Percentiles rank a stretch among this genome's conserved stretches.
Evolutionary conservation across 2,329 filamentous ascomycete genomes (phyloP).

Genomic region (Hymenoscyphus scutula): DNA sequence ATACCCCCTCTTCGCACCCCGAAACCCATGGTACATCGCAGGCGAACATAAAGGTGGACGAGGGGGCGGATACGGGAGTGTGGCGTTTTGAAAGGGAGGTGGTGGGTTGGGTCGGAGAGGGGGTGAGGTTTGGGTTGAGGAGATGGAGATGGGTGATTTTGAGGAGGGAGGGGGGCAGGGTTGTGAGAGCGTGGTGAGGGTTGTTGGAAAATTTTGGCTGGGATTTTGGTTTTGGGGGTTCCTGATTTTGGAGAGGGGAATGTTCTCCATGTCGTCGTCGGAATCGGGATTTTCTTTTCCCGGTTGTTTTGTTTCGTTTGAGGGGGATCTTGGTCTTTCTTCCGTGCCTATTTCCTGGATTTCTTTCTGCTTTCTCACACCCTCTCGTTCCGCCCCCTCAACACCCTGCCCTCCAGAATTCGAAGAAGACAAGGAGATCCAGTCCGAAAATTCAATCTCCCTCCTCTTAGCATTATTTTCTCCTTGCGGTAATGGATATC

Average conservation of each 20-base stretch:
- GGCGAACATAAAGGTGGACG: not conserved
- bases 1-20: conserved; percentile 1
- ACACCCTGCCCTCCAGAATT: not conserved
- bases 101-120: not conserved
- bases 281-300: not conserved
- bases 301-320: no score
- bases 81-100: not conserved
- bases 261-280: conserved; percentile 7
- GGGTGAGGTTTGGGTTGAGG: not conserved
- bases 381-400: not conserved
- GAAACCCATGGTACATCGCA: not conserved
- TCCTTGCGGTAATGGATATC: not conserved
- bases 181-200: no score
- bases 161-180: not conserved
- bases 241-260: not conserved
- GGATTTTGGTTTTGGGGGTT: not conserved
- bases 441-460: not conserved
- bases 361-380: not conserved
- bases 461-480: not conserved
- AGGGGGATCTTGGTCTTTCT: no score
- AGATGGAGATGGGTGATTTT: not conserved
- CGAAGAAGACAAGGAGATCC: not conserved
- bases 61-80: not conserved
- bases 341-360: not conserved
- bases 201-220: no score